phyloP scores from a whole-genome alignment of 371 early-diverging fungal genomes.

The Syncephalastrum contaminatum region DNA sequence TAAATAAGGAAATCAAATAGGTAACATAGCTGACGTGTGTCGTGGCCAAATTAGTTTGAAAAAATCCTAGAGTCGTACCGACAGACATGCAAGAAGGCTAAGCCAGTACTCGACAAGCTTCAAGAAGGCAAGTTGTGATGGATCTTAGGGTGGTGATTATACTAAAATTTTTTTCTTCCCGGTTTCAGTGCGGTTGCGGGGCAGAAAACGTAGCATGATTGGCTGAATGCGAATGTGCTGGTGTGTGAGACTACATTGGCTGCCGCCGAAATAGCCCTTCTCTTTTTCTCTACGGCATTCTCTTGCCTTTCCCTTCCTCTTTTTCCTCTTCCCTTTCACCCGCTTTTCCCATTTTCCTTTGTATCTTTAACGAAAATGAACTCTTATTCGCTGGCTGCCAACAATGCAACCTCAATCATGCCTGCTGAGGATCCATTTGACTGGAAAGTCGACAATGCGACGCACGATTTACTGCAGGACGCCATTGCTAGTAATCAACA shows the following conservation, averaged over 20 bases:
- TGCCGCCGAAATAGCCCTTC: neutral
- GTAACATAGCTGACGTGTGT: neutral
- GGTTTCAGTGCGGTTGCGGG: slow-evolving; percentile 78
- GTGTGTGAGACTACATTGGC: neutral
- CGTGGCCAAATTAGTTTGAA: slow-evolving; percentile 55
- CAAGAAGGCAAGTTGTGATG: slow-evolving; percentile 75
- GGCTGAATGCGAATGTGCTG: slow-evolving; percentile 52
- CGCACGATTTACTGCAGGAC: slow-evolving; percentile 25
- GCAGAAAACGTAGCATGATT: slow-evolving; percentile 88
- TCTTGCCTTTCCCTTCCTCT: neutral
- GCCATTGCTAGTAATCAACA: slow-evolving; percentile 32
- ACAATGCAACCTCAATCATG: neutral
- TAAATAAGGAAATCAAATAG: slow-evolving; percentile 25
- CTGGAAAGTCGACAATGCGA: slow-evolving; percentile 2
- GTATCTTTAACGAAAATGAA: neutral
- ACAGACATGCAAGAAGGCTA: slow-evolving; percentile 48
- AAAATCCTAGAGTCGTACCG: slow-evolving; percentile 69
- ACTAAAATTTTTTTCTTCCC: slow-evolving; percentile 2
- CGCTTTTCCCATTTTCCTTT: neutral
- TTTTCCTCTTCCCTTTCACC: neutral
- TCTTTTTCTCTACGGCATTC: slow-evolving; percentile 3
- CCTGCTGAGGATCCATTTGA: neutral
- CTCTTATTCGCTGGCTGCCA: slow-evolving; percentile 1
- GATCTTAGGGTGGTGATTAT: neutral
- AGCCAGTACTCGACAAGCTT: slow-evolving; percentile 65